Base-by-base conservation (phyloP, 768 basidiomycete genomes). In the Clitopilus hobsonii region DNA sequence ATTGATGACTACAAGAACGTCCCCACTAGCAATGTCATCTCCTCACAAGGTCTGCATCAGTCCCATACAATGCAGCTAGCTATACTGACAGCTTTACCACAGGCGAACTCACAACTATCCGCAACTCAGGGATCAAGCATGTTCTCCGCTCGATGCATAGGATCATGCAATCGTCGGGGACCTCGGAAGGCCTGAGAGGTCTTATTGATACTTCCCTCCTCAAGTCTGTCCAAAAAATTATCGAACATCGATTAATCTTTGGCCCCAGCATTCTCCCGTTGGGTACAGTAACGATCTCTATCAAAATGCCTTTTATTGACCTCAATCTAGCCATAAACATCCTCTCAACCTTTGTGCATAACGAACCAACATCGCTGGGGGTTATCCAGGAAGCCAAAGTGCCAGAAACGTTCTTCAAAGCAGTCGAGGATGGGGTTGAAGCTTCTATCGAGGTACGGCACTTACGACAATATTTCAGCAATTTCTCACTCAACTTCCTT, bases 341-440 rank as follows among this genome's bases (percentile, higher is more conserved):
- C 64, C 92, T 97, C 86, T 86, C 94, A 13, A 94, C 94, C 0
- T 98, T 98, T 70, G 86, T 98, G 7, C 96, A 99, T 75, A 99
- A 98, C 60, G 97, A 99, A 68, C 97, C 97, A 6, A 98, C 95
- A 0, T 97, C 93, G 14, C 74, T 99, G 54, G 75, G 84, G 1
- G 87, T 96, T 53, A 89, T 99, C 20, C 97, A 99, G 70, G 97
- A 99, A 69, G 81, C 85, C 24, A 85, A 88, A 5, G 70, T 99
- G 2, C 97, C 97, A 0, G 90, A 94, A 62, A 80, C 85, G 0
- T 93, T 99, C 63, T 98, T 94, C 71, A 80, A 81, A 54, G 82
- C 89, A 3, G 83, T 99, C 41, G 93, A 96, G 71, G 74, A 77
- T 29, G 91, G 88, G 3, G 78, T 96, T 38, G 94, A 96, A 59